phyloP scores from a whole-genome alignment of 2,329 filamentous ascomycete species.

The Diplocarpon mali region DNA sequence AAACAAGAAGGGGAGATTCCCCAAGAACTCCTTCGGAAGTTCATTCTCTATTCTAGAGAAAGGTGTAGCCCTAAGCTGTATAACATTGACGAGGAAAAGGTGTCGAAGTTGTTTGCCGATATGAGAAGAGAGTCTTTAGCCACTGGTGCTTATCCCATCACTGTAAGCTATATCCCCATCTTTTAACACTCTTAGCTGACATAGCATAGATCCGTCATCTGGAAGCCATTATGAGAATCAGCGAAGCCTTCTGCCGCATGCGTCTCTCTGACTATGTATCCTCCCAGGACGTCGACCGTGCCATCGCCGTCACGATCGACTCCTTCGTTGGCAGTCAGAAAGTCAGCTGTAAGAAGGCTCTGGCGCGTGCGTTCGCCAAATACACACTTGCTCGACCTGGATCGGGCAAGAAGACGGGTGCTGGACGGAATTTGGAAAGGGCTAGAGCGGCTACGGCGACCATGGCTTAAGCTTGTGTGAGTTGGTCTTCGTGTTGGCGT shows the following conservation, averaged over 20 bases:
- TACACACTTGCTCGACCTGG: conserved; percentile 50
- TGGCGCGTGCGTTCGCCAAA: conserved; percentile 91
- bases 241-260: conserved; percentile 94
- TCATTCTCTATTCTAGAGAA: conserved; percentile 90
- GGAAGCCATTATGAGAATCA: conserved; percentile 93
- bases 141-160: conserved; percentile 95
- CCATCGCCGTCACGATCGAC: conserved; percentile 92
- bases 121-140: conserved; percentile 89
- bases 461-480: conserved; percentile 14
- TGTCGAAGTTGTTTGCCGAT: conserved; percentile 86
- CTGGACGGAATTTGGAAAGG: conserved; percentile 18
- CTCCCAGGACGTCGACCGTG: conserved; percentile 83
- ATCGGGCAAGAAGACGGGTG: conserved; percentile 20
- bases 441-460: conserved; percentile 19
- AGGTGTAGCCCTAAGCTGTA: conserved; percentile 86
- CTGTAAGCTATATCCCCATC: conserved; percentile 47
- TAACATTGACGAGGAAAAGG: conserved; percentile 96
- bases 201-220: conserved; percentile 73
- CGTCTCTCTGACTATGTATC: conserved; percentile 93
- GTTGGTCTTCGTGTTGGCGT: no score
- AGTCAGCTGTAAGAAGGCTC: conserved; percentile 92
- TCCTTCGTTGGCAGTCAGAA: conserved; percentile 96
- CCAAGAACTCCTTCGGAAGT: conserved; percentile 86
- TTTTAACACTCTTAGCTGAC: conserved; percentile 7
- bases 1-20: conserved; percentile 63